These are phyloP conservation scores for Candida sp. DNA, from an alignment of 1,139 yeast genomes.

Conservation along the genomic window DNA sequence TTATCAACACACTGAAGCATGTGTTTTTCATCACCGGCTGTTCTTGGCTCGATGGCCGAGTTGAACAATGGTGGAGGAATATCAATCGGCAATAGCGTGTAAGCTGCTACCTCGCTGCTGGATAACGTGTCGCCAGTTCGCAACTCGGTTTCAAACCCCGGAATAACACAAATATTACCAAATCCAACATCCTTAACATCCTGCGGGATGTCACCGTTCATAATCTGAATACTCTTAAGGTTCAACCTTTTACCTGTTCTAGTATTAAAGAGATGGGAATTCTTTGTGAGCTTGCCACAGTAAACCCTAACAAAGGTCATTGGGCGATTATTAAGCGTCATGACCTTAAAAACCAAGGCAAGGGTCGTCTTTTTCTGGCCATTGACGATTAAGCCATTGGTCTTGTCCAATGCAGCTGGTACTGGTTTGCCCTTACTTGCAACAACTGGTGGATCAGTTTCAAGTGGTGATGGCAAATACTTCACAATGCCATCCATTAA, in stretches of 20 bases:
- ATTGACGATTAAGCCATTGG: conserved; percentile 56
- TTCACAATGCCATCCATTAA: conserved; percentile 80
- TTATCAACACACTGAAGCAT: conserved; percentile 71
- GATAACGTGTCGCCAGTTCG: conserved; percentile 87
- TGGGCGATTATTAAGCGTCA: conserved; percentile 77
- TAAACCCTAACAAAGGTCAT: conserved; percentile 90
- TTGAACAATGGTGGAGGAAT: conserved; percentile 96
- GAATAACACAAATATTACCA: conserved; percentile 92
- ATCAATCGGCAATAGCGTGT: conserved; percentile 73
- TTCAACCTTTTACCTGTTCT: conserved; percentile 70
- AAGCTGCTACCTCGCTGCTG: conserved; percentile 8
- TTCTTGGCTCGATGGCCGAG: conserved; percentile 80
- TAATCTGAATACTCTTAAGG: conserved; percentile 69
- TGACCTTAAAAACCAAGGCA: conserved; percentile 92
- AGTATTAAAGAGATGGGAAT: conserved; percentile 68
- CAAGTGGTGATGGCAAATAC: conserved; percentile 84
- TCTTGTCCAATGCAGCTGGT: conserved; percentile 41
- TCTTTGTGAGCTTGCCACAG: conserved; percentile 72
- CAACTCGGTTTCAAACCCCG: conserved; percentile 71
- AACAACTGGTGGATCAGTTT: conserved; percentile 62
- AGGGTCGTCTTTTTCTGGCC: conserved; percentile 63
- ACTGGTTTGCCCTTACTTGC: conserved; percentile 17
- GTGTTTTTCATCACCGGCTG: conserved; percentile 76
- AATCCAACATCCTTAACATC: conserved; percentile 64
- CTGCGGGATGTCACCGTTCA: conserved; percentile 90